Conservation (phyloP, 2,329 filamentous ascomycete genomes). For the Phoma sp. region DNA sequence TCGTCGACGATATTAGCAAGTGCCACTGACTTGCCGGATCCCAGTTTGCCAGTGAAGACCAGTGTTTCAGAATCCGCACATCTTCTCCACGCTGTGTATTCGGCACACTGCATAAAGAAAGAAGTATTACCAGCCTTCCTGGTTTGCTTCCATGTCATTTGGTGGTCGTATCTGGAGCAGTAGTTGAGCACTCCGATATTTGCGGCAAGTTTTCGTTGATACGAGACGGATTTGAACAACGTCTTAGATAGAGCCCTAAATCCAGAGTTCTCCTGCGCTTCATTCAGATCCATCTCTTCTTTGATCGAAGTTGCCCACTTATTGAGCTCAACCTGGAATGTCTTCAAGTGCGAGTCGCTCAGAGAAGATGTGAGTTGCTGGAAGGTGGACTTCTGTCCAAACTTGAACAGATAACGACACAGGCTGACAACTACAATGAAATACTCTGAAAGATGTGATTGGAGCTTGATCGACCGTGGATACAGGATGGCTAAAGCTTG, state of each 20-base stretch:
- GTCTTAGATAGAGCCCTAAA: slow-evolving; percentile 29
- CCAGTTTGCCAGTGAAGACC: slow-evolving; percentile 50
- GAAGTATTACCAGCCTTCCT: slow-evolving; percentile 50
- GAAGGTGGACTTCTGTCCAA: slow-evolving; percentile 43
- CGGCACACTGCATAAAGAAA: slow-evolving; percentile 22
- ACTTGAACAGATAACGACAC: slow-evolving; percentile 47
- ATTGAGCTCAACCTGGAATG: slow-evolving; percentile 42
- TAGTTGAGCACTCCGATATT: slow-evolving; percentile 45
- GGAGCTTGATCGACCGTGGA: slow-evolving; percentile 47
- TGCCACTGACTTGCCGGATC: slow-evolving; percentile 55
- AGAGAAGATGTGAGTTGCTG: slow-evolving; percentile 41
- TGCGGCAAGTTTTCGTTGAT: slow-evolving; percentile 21
- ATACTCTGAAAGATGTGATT: slow-evolving; percentile 50
- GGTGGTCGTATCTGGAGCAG: slow-evolving; percentile 53
- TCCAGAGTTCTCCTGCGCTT: slow-evolving; percentile 36
- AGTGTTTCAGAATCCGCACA: slow-evolving; percentile 37
- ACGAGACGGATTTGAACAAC: slow-evolving; percentile 24
- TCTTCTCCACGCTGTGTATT: slow-evolving; percentile 42
- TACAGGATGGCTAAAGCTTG: slow-evolving; percentile 51
- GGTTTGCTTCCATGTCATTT: slow-evolving; percentile 51
- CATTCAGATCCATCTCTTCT: slow-evolving; percentile 38
- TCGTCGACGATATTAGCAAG: slow-evolving; percentile 54
- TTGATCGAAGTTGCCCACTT: slow-evolving; percentile 48
- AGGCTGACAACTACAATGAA: slow-evolving; percentile 51
- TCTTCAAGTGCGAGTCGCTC: slow-evolving; percentile 43